Base-by-base conservation (phyloP, 768 basidiomycete species). In the Trametes cubensis region DNA sequence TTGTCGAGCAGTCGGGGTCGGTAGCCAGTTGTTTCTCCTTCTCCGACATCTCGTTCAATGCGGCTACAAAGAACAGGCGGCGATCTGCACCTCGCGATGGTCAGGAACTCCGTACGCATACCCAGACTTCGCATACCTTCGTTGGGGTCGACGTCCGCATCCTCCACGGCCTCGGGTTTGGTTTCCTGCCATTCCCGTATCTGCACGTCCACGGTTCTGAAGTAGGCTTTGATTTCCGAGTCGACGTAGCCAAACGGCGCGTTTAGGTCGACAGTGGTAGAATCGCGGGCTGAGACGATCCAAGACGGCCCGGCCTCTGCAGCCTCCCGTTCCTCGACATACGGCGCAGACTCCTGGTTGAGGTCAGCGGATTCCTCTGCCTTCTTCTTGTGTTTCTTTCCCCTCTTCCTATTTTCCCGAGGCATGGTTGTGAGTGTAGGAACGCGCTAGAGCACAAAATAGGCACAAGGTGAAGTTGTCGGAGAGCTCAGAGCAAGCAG, bases 161-260 rank as follows among this genome's bases (percentile, higher is more conserved):
- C 59, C 38, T 20, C 72, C 40, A 77, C 79, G 45, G 82, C 77
- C n/a, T 76, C 77, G 2, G 75, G 76, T 6, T 71, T 76, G 15
- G 74, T 77, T 55, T 86, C 85, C 69, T 93, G 91, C 92, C 95
- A 98, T 66, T 90, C 86, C 50, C 86, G 86, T 42, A 97, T 87
- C 71, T 95, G 92, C 34, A 87, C 79, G 64, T 97, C 93, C 13
- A 96, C 93, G 1, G 87, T 92, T 47, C 89, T 78, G 69, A 97
- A 96, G 75, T 98, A 98, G 1, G 94, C 92, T 73, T 96, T 96
- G 30, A 96, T 79, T 70, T 96, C 95, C 20, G 84, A 83, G 66
- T 96, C 94, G 8, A 96, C 86, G 62, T 87, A 89, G 60, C 94
- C 95, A 72, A 95, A 97, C 2, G 95, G 94, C 46, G 90, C 89